Conservation (phyloP, 2,329 filamentous ascomycete genomes). For the Mycogone perniciosa region DNA sequence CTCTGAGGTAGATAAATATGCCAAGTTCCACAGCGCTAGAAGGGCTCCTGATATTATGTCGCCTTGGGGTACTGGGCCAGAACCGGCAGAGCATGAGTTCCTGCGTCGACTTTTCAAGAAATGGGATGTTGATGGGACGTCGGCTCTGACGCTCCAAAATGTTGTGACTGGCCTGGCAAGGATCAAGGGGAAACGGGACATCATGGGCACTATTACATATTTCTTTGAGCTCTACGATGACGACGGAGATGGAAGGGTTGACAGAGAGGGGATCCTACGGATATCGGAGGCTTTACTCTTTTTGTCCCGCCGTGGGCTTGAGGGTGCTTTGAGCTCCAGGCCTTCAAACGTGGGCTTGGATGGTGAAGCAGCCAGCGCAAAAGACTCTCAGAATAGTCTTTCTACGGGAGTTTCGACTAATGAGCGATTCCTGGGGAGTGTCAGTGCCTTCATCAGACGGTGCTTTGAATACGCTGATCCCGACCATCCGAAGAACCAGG, state of each 20-base stretch:
- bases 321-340: constrained; percentile 63
- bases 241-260: constrained; percentile 81
- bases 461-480: constrained; percentile 99
- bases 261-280: constrained; percentile 86
- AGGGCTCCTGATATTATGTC: constrained; percentile 39
- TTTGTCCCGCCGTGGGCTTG: constrained; percentile 79
- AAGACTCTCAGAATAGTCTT: constrained; percentile 33
- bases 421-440: constrained; percentile 84
- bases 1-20: constrained; percentile 47
- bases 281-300: constrained; percentile 95
- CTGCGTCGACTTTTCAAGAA: constrained; percentile 78
- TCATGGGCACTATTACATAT: constrained; percentile 96
- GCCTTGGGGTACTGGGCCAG: constrained; percentile 51
- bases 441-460: constrained; percentile 89
- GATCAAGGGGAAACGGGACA: constrained; percentile 89
- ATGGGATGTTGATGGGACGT: constrained; percentile 76
- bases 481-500: constrained; percentile 63
- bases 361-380: constrained; percentile 25
- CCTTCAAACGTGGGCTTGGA: constrained; percentile 50
- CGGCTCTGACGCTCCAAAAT: constrained; percentile 79
- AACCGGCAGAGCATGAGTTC: constrained; percentile 90
- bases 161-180: constrained; percentile 85
- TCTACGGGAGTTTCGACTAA: constrained; percentile 58
- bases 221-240: constrained; percentile 98
- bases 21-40: constrained; percentile 55